phyloP scores from a whole-genome alignment of 176 grass and related monocot species.

The Carex kokanica region DNA sequence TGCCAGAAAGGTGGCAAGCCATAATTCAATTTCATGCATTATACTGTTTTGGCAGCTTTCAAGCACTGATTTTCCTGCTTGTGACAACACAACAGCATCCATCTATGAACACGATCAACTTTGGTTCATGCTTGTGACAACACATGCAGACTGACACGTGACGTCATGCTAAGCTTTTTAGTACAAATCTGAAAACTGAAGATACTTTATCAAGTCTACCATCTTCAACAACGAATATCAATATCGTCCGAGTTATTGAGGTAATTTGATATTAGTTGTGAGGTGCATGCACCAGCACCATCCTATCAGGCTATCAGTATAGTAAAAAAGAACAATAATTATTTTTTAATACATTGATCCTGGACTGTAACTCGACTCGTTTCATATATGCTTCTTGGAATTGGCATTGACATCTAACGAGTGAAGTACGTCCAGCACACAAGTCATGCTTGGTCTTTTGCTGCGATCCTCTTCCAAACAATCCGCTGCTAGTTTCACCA shows the following conservation, averaged over 20 bases:
- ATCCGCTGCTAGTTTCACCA: slow-evolving; percentile 1
- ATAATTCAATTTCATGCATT: not conserved
- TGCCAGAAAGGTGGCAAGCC: not conserved
- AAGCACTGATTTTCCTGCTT: not conserved
- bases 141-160: not conserved
- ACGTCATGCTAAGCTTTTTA: not conserved
- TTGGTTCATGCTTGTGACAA: not conserved
- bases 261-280: not conserved
- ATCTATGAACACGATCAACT: not conserved
- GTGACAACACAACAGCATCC: not conserved
- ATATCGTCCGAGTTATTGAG: not conserved
- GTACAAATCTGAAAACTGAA: not conserved
- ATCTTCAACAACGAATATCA: not conserved
- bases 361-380: not conserved
- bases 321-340: no score
- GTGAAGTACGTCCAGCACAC: not conserved
- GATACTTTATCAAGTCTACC: not conserved
- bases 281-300: no score
- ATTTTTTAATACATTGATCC: not conserved
- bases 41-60: not conserved
- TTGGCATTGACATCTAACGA: slow-evolving; percentile 10
- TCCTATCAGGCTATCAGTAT: no score
- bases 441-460: slow-evolving; percentile 13
- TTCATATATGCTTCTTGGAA: not conserved
- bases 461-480: slow-evolving; percentile 9